Conservation (phyloP, 257 asterid genomes). For the Solanum sitiens region DNA sequence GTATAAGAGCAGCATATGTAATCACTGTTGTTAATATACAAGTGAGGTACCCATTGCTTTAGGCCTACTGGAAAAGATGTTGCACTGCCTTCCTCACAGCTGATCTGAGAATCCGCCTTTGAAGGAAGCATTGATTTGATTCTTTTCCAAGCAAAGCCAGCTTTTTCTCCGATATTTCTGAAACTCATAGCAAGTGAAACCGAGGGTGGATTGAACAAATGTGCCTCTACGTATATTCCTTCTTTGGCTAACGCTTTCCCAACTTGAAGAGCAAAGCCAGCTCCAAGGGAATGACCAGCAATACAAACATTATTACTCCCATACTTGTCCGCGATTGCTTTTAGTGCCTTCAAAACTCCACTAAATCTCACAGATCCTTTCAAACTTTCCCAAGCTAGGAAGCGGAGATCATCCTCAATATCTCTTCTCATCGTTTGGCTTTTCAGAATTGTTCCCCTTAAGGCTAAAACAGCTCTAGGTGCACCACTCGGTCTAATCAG, state of each 20-base stretch:
- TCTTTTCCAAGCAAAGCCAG: slow-evolving; percentile 67
- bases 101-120: slow-evolving; percentile 14
- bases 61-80: slow-evolving; percentile 27
- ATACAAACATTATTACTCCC: slow-evolving; percentile 72
- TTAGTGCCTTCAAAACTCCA: slow-evolving; percentile 43
- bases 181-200: slow-evolving; percentile 78
- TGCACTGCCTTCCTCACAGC: slow-evolving; percentile 4
- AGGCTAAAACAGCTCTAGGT: slow-evolving; percentile 71
- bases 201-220: slow-evolving; percentile 94
- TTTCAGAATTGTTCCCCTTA: slow-evolving; percentile 81
- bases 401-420: slow-evolving; percentile 85
- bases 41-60: slow-evolving; percentile 79
- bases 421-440: slow-evolving; percentile 80
- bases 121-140: slow-evolving; percentile 55
- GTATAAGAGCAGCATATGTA: slow-evolving; percentile 84
- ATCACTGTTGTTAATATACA: slow-evolving; percentile 85
- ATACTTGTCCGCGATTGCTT: slow-evolving; percentile 41
- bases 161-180: slow-evolving; percentile 62
- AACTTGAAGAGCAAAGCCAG: slow-evolving; percentile 94
- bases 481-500: slow-evolving; percentile 83
- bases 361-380: slow-evolving; percentile 83
- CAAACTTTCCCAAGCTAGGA: slow-evolving; percentile 84
- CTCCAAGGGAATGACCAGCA: slow-evolving; percentile 91
- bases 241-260: slow-evolving; percentile 94
- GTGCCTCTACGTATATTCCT: slow-evolving; percentile 83